A percentile compares a stretch with the other conserved stretches of the same genome.
Conservation (phyloP, 148 eudicot genomes). For the Persicaria maculosa region DNA sequence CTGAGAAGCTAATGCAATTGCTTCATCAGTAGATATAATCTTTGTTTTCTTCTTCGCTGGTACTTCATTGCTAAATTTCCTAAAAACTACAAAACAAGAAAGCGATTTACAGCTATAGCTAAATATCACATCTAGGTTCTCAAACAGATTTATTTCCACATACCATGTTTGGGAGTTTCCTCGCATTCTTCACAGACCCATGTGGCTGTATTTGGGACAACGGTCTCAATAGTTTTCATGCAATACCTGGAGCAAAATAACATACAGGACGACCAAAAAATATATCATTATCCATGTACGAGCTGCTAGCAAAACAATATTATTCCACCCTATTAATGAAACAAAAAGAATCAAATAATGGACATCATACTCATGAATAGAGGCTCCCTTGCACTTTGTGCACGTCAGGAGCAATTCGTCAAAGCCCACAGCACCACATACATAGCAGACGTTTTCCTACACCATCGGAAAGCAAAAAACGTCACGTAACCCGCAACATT, state of each 20-base stretch:
- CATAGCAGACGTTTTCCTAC: too few relatives aligned
- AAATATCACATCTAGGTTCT: background rate
- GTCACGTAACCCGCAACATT: too few relatives aligned
- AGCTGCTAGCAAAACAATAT: background rate
- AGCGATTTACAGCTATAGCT: background rate
- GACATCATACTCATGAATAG: background rate
- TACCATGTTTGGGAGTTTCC: background rate
- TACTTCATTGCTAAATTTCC: background rate
- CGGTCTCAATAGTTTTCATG: background rate
- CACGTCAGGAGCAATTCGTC: too few relatives aligned
- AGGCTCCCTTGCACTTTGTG: background rate
- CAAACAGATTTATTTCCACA: background rate
- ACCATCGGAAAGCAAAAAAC: too few relatives aligned
- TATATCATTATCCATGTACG: background rate
- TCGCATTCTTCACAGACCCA: constrained; percentile 9
- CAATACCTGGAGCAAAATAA: constrained; percentile 6
- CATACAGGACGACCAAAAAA: background rate
- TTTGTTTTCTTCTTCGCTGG: background rate
- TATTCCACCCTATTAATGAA: background rate
- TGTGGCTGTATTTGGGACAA: background rate
- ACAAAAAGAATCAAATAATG: background rate
- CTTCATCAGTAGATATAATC: background rate
- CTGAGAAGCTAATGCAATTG: background rate
- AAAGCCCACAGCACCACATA: too few relatives aligned
- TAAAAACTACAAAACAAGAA: constrained; percentile 1